A percentile compares a stretch with the other conserved stretches of the same genome.
Evolutionary conservation across 2,329 filamentous ascomycete species (phyloP).

Genomic region (Alternaria dauci): DNA sequence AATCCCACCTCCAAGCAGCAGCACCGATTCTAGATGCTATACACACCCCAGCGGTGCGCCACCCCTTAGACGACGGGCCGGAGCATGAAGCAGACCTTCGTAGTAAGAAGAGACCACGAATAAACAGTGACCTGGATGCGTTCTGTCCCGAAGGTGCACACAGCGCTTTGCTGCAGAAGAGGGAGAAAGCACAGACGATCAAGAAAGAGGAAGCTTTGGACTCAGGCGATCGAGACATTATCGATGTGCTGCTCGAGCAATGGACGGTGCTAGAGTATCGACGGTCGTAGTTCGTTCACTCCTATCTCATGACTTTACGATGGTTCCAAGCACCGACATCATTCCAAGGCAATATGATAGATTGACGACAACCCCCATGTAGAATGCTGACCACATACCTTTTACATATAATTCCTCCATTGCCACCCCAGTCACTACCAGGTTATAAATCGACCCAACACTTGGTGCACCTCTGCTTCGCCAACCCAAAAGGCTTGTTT

Average conservation of each 20-base stretch:
- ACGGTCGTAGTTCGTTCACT: background rate
- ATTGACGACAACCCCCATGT: background rate
- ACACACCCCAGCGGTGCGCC: background rate
- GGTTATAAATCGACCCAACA: constrained; percentile 38
- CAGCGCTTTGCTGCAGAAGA: background rate
- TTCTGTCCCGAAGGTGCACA: too few species aligned
- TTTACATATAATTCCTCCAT: background rate
- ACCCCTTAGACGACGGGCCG: accelerated
- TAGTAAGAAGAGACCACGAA: background rate
- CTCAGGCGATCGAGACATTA: constrained; percentile 16
- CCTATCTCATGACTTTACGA: background rate
- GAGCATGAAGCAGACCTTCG: background rate
- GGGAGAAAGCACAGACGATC: background rate
- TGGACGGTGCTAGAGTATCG: constrained; percentile 21
- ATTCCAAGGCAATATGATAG: background rate
- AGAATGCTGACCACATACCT: background rate
- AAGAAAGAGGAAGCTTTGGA: background rate
- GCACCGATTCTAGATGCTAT: too few species aligned
- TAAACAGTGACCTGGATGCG: background rate
- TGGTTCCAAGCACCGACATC: background rate
- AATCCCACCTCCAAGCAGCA: background rate
- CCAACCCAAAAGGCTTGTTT: constrained; percentile 32
- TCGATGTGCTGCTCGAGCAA: constrained; percentile 29
- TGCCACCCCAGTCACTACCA: background rate
- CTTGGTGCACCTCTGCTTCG: constrained; percentile 35